Evolutionary conservation across 495 filamentous ascomycete genomes (phyloP), one percentile per base, ranked within the genome.

Genomic region (Aspergillus mulundensis): DNA sequence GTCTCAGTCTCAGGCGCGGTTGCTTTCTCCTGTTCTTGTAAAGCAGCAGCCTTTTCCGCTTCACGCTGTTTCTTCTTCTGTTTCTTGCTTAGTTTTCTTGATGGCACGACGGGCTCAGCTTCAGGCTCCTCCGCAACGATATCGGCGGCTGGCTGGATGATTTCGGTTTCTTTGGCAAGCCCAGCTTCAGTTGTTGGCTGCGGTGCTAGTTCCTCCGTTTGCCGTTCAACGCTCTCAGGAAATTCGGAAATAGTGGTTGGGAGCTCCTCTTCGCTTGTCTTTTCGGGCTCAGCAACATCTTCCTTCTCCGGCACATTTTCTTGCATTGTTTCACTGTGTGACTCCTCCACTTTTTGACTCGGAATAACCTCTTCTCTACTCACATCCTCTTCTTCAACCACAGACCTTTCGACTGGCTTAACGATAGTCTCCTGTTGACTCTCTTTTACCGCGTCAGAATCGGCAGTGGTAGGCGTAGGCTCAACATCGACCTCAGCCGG

Each of bases 31-130:
- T 25, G 50, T 42, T 56, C 56, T 36, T 54, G 30, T 15, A 30
- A 8, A 45, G 25, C 19, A 34, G 54, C 55, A 25, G 55, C 47
- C 40, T 55, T 48, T 14, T 60, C 42, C 39, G 61, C 61, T 39
- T 61, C 44, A 23, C 62, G 64, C 32, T 69, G 57, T 36, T 70
- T 66, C 41, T 69, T 69, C 58, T 65, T 68, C 20, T 73, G 62
- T 46, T 71, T 73, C 52, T 73, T 65, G 57, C 64, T 66, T 61
- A 60, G 25, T 23, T 66, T 64, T 50, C 60, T 63, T n/a, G 56
- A 58, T 5, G 62, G 42, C 28, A 52, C 14, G 39, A 63, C 32
- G 1, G 54, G 28, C 48, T 63, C 56, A 7, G 42, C 14, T 30
- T 50, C 56, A 7, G 42, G n/a, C 36, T 52, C 39, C 47, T 61